A percentile compares a stretch with the other conserved stretches of the same genome.
Evolutionary conservation across 495 filamentous ascomycete species (phyloP).

Genomic region (Filosporella fistucella): DNA sequence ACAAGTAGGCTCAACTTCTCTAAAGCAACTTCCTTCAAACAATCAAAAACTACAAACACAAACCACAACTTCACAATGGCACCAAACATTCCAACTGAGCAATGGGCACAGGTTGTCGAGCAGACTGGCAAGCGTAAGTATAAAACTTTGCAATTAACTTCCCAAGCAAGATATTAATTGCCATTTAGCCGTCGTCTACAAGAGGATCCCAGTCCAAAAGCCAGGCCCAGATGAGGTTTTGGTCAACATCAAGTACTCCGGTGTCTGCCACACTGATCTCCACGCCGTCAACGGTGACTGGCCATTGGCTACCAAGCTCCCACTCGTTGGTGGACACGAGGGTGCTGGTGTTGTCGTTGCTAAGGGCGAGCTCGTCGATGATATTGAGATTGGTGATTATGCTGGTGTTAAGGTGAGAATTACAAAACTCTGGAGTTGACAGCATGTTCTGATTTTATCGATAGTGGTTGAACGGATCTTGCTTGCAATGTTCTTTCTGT

Average conservation of each 20-base stretch:
- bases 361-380: slow-evolving; percentile 64
- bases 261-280: slow-evolving; percentile 85
- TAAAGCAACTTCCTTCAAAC: neutral
- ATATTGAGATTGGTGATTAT: slow-evolving; percentile 73
- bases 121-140: slow-evolving; percentile 62
- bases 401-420: slow-evolving; percentile 67
- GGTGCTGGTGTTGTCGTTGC: slow-evolving; percentile 85
- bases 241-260: slow-evolving; percentile 86
- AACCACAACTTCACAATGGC: slow-evolving; percentile 9
- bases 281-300: slow-evolving; percentile 80
- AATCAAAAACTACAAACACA: neutral
- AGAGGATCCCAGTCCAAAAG: slow-evolving; percentile 73
- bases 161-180: neutral
- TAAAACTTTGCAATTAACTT: neutral
- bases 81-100: slow-evolving; percentile 57
- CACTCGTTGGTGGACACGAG: slow-evolving; percentile 93
- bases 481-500: slow-evolving; percentile 77
- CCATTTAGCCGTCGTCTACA: slow-evolving; percentile 59
- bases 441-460: neutral
- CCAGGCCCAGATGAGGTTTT: slow-evolving; percentile 86
- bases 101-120: slow-evolving; percentile 87
- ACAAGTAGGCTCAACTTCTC: neutral
- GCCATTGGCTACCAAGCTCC: slow-evolving; percentile 73
- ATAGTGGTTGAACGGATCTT: slow-evolving; percentile 79
- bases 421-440: neutral